Percentiles rank a stretch among this genome's conserved stretches.
phyloP scores from a whole-genome alignment of 495 filamentous ascomycete species.

The Penicillium cinerascens region DNA sequence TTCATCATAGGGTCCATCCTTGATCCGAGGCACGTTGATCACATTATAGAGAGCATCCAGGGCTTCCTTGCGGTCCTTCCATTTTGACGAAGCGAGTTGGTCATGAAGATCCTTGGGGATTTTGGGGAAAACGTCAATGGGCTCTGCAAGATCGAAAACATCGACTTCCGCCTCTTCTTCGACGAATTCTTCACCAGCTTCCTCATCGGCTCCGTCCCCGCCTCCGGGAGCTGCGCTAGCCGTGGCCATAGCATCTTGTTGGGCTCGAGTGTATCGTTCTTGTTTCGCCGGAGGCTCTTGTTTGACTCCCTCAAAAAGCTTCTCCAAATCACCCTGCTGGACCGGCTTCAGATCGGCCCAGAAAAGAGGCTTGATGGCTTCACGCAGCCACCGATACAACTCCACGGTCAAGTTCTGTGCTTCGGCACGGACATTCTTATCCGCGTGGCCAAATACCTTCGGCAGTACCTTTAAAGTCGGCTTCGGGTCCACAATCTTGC shows the following conservation, averaged over 20 bases:
- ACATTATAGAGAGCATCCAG: conserved; percentile 74
- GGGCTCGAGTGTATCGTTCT: conserved; percentile 80
- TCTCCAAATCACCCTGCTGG: conserved; percentile 91
- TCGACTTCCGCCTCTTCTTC: conserved; percentile 73
- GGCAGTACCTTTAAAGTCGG: conserved; percentile 87
- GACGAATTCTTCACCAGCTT: conserved; percentile 55
- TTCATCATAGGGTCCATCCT: conserved; percentile 84
- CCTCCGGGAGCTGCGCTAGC: conserved; percentile 58
- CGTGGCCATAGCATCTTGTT: conserved; percentile 76
- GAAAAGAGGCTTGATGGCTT: conserved; percentile 97
- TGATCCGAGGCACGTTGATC: conserved; percentile 85
- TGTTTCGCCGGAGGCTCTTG: conserved; percentile 85
- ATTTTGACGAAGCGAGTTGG: conserved; percentile 81
- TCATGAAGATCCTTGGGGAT: conserved; percentile 79
- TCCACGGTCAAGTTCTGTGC: conserved; percentile 89
- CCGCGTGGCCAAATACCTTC: conserved; percentile 90
- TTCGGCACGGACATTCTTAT: conserved; percentile 97
- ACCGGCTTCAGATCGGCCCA: conserved; percentile 95
- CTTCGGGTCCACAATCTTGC: conserved; percentile 95
- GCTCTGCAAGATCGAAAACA: conserved; percentile 83
- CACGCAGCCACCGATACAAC: conserved; percentile 93
- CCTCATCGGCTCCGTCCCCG: conserved; percentile 41
- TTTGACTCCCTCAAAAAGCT: conserved; percentile 89
- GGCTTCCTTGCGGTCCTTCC: conserved; percentile 97
- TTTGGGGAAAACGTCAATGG: conserved; percentile 83